Base-by-base conservation (phyloP, 768 basidiomycete species). In the Suillus fuscotomentosus region DNA sequence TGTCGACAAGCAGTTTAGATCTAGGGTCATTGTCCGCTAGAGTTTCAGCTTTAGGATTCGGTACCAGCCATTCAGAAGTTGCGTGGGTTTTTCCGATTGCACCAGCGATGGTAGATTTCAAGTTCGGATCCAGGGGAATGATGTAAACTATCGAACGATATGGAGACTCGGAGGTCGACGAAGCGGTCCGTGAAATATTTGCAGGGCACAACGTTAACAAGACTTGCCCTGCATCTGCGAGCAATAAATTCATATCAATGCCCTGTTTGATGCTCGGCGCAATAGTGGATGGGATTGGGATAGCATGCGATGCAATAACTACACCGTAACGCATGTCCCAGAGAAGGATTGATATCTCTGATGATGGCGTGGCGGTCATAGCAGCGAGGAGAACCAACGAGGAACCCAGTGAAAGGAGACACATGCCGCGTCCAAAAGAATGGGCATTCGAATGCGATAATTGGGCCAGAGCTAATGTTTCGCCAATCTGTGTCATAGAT, bases 321-420 rank as follows among this genome's bases (percentile, higher is more conserved):
- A 89, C 84, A 20, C 85, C 84, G 67, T 87, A 91, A 65, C 86
- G 86, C 24, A 90, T 76, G 66, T 91, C 89, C 88, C 89, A 90
- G 36, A 90, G 72, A 20, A 87, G 83, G 36, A 90, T 73, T 17
- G 78, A 76, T 60, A 90, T 78, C 63, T 85, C 84, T 8, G 77
- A 67, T 3, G 72, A 69, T n/a, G 54, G 61, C 20, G 60, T 61
- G 17, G 68, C 64, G 38, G 79, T 78, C 55, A 79, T 51, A 34
- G 77, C 80, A 47, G 83, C 83, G 11, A 91, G 80, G 50, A 90
- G 79, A 54, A 86, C 84, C 55, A 86, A 80, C 0, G 86, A 88
- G 0, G 87, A 83, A 1, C 82, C 81, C 17, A 89, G 72, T 3
- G 88, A 80, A 5, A 87, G 73, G 7, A 83, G 60, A 3, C 84